These are phyloP conservation scores for Plenodomus biglobosus DNA, from an alignment of 2,329 filamentous ascomycete genomes.

Conservation along the genomic window DNA sequence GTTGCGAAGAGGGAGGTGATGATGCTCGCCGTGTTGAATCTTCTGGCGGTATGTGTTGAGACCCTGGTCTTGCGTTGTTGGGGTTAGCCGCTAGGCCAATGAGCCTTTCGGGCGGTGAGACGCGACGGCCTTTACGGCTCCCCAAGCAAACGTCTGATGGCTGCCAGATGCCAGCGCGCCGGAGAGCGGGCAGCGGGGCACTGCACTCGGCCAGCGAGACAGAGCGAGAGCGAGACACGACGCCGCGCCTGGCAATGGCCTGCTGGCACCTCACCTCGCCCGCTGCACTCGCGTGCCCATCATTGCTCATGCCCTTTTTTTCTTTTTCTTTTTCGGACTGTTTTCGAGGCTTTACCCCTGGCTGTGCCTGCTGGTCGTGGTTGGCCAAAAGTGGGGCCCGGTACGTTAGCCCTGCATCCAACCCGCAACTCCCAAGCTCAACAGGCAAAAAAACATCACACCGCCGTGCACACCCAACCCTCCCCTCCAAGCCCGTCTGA, in stretches of 20 bases:
- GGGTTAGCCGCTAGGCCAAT: conserved; percentile 30
- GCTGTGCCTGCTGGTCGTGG: conserved; percentile 5
- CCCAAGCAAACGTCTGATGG: conserved; percentile 12
- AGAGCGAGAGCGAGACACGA: neutral
- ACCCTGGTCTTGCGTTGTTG: conserved; percentile 24
- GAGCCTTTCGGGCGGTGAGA: conserved; percentile 33
- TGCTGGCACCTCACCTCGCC: conserved; percentile 6
- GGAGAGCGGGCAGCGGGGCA: conserved; percentile 4
- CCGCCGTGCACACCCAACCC: conserved; percentile 26
- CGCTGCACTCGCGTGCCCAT: neutral
- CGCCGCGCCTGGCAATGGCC: neutral
- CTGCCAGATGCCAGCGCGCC: conserved; percentile 5
- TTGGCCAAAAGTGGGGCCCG: conserved; percentile 14
- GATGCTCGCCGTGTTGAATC: conserved; percentile 35
- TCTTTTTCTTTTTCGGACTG: no score
- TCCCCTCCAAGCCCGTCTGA: conserved; percentile 25
- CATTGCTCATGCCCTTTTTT: no score
- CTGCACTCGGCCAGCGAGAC: conserved; percentile 1
- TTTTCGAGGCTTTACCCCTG: conserved; percentile 10
- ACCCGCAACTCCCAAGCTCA: conserved; percentile 30
- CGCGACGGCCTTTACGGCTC: conserved; percentile 17
- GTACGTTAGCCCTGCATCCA: conserved; percentile 22
- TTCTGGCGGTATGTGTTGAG: conserved; percentile 22
- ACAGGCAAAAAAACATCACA: conserved; percentile 44
- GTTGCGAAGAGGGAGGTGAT: conserved; percentile 26